Percentiles rank a stretch among this genome's conserved stretches.
Conservation (phyloP, 2,329 filamentous ascomycete genomes). For the Scedosporium aurantiacum region DNA sequence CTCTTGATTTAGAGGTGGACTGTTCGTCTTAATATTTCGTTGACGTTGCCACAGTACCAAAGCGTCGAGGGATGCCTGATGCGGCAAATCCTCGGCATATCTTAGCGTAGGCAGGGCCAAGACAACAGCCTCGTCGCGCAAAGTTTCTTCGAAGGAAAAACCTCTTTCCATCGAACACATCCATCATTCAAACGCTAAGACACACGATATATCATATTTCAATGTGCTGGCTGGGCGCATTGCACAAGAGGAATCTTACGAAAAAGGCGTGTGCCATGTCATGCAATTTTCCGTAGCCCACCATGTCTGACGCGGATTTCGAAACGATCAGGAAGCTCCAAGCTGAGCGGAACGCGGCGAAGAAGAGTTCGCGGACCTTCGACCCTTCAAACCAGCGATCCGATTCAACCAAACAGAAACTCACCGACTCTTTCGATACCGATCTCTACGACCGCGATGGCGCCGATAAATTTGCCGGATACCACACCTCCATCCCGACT, state of each 20-base stretch:
- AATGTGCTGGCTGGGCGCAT: not conserved
- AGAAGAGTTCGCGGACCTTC: constrained; percentile 65
- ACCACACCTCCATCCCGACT: constrained; percentile 78
- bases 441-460: constrained; percentile 74
- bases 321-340: constrained; percentile 79
- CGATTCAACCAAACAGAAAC: constrained; percentile 83
- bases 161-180: constrained; percentile 24
- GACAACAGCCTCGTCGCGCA: constrained; percentile 11
- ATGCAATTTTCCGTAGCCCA: constrained; percentile 14
- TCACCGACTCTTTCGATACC: constrained; percentile 82
- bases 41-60: not conserved
- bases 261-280: not conserved
- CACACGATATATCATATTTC: not conserved
- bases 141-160: constrained; percentile 16
- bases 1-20: not conserved
- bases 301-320: constrained; percentile 72
- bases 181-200: not conserved
- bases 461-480: constrained; percentile 74
- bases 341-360: constrained; percentile 81
- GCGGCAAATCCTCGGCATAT: constrained; percentile 17
- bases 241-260: not conserved
- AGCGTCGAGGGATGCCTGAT: constrained; percentile 10
- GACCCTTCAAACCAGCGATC: constrained; percentile 70
- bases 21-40: not conserved
- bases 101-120: constrained; percentile 13